Evolutionary conservation across 305 asterid species (phyloP), one percentile per base, ranked within the genome.

Genomic region (Withania somnifera): DNA sequence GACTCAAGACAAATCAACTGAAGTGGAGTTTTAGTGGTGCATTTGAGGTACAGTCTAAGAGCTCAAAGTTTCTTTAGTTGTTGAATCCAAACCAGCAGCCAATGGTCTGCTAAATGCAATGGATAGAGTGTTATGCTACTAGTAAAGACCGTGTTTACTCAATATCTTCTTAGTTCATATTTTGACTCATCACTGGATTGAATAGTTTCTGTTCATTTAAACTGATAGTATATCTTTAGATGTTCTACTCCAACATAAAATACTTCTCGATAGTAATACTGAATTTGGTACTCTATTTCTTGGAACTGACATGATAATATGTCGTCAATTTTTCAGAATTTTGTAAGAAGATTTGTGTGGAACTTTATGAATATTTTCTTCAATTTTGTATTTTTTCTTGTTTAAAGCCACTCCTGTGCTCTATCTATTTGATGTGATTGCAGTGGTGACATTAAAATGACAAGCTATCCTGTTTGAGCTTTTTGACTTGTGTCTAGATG

Each of bases 1-100:
- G 96, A 28, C 92, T 96, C 76, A 93, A 92, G 92, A 92, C 97
- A 71, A 89, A 96, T 90, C 99, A 97, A 87, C 84, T 94, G 79
- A 91, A 86, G 82, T 94, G 99, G 99, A 93, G 93, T 77, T 93
- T 94, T 81, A 93, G 85, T 26, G 98, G 99, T 85, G 98, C 98
- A 78, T 96, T 93, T 87, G 96, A 96, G 99, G 99, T 96, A 88
- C 32, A 45, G 5, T 63, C 53, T 80, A 40, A 28, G n/a, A 24
- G 11, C 63, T 67, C 38, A 13, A 61, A 66, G 63, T 14, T 28
- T 17, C 38, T 73, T 26, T 73, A 8, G 2, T 73, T 47, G 8
- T 73, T 5, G 2, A 50, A 50, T 17, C 45, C 10, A 50, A 30
- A 4, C 28, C 6, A 47, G 45, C 24, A n/a, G 17, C 15, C 3